Evolutionary conservation across 306 rosid species (phyloP), one percentile per base, ranked within the genome.

Genomic region (Lathyrus tuberosus): DNA sequence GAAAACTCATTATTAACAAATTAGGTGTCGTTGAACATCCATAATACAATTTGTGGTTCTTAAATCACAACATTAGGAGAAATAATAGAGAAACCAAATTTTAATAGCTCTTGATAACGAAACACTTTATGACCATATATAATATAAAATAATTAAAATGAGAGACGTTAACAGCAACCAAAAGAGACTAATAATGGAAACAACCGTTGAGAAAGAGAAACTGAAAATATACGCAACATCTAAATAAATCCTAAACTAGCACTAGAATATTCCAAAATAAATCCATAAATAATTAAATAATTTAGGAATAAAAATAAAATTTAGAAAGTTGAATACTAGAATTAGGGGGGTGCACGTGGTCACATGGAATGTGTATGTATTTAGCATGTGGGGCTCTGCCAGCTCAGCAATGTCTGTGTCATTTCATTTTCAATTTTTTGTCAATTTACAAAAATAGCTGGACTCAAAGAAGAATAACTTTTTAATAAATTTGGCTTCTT

Each of bases 361-460:
- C 82, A 84, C 86, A 76, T 84, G 86, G 75, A 73, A 20, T 20
- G 66, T 18, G 35, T n/a, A n/a, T n/a, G n/a, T 67, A 71, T 51
- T 26, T 28, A 47, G 44, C 10, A 10, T 16, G 76, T 75, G 40
- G 77, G 78, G 62, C 26, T 62, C 2, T 73, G 76, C 78, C 81
- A 77, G 74, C 74, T 8, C 42, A 74, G 73, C 83, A 76, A 65
- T 72, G 80, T 84, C 82, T 53, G 42, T 77, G 28, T 82, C 78
- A 77, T 43, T 9, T 22, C 18, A 20, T 24, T 31, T 38, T 18
- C 52, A 49, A 30, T 66, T 62, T 83, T 84, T 11, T 84, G 69
- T 11, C 65, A 86, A 13, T 43, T 14, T 43, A 24, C 56, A 65
- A 43, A 65, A 79, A 86, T 85, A 5, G 47, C 80, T 72, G 74